Conservation (phyloP, 1,284 basidiomycete genomes). For the Apiotrichum laibachii region DNA sequence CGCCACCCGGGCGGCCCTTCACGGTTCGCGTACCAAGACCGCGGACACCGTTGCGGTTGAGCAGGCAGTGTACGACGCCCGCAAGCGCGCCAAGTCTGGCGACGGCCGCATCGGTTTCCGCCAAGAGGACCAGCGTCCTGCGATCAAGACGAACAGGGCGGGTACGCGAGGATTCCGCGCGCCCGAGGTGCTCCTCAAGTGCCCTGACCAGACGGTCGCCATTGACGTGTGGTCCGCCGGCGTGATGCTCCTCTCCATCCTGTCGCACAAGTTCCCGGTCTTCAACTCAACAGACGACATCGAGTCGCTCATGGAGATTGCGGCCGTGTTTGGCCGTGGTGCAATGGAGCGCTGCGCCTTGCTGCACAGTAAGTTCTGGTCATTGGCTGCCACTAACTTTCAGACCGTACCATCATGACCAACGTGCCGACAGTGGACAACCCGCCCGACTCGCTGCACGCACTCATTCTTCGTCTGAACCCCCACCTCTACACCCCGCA, state of each 20-base stretch:
- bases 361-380: constrained; percentile 71
- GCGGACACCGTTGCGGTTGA: constrained; percentile 42
- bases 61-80: constrained; percentile 62
- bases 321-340: constrained; percentile 76
- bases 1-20: constrained; percentile 61
- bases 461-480: constrained; percentile 73
- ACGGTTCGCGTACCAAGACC: constrained; percentile 57
- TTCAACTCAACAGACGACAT: constrained; percentile 94
- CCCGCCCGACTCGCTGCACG: constrained; percentile 65
- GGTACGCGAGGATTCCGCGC: constrained; percentile 96
- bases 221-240: constrained; percentile 97
- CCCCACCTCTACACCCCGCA: constrained; percentile 65
- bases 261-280: constrained; percentile 88
- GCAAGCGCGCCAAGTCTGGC: constrained; percentile 54
- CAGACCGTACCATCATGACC: constrained; percentile 79
- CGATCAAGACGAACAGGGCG: constrained; percentile 91
- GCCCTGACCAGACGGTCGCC: constrained; percentile 87
- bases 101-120: constrained; percentile 51
- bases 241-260: constrained; percentile 86
- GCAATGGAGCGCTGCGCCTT: constrained; percentile 83
- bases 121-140: constrained; percentile 57
- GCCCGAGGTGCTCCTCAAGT: constrained; percentile 94
- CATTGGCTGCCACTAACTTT: constrained; percentile 2
- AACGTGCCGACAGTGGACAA: constrained; percentile 73
- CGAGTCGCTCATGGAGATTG: constrained; percentile 93